These are phyloP conservation scores for Xylaria sp. DNA, from an alignment of 2,329 filamentous ascomycete species.

Conservation along the genomic window DNA sequence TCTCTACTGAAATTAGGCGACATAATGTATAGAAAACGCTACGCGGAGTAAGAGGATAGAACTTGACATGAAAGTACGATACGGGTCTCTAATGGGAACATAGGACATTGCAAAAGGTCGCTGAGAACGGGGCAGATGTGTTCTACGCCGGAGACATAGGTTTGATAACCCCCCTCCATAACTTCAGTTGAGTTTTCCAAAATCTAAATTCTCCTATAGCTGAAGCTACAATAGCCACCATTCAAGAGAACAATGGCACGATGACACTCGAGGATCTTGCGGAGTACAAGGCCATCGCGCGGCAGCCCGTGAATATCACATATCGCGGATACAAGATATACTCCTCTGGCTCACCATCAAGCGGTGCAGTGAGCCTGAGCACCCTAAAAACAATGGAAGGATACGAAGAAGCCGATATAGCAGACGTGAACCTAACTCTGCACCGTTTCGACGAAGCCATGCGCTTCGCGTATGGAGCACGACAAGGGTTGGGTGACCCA, in stretches of 20 bases:
- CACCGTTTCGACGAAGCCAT: slow-evolving; percentile 90
- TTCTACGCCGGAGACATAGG: slow-evolving; percentile 77
- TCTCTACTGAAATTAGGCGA: slow-evolving; percentile 77
- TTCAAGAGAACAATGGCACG: slow-evolving; percentile 78
- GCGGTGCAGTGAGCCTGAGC: slow-evolving; percentile 78
- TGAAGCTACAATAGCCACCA: slow-evolving; percentile 74
- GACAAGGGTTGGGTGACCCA: slow-evolving; percentile 85
- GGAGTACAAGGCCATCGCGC: slow-evolving; percentile 74
- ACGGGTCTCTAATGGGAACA: slow-evolving; percentile 50
- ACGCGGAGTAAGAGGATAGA: slow-evolving; percentile 62
- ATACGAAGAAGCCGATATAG: slow-evolving; percentile 67
- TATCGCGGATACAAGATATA: slow-evolving; percentile 78
- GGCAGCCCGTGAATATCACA: slow-evolving; percentile 69
- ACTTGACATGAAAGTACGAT: not conserved
- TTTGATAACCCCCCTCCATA: slow-evolving; percentile 48
- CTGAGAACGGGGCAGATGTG: slow-evolving; percentile 73
- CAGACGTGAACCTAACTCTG: slow-evolving; percentile 71
- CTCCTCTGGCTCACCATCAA: slow-evolving; percentile 77
- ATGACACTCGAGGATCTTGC: slow-evolving; percentile 62
- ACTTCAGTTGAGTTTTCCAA: not conserved
- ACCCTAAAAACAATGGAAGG: slow-evolving; percentile 86
- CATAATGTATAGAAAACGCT: slow-evolving; percentile 81
- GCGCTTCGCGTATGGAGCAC: slow-evolving; percentile 85
- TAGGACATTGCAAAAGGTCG: slow-evolving; percentile 78
- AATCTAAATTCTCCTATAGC: slow-evolving; percentile 58